Conservation (phyloP, 2,329 filamentous ascomycete genomes). For the Colletotrichum agaves region DNA sequence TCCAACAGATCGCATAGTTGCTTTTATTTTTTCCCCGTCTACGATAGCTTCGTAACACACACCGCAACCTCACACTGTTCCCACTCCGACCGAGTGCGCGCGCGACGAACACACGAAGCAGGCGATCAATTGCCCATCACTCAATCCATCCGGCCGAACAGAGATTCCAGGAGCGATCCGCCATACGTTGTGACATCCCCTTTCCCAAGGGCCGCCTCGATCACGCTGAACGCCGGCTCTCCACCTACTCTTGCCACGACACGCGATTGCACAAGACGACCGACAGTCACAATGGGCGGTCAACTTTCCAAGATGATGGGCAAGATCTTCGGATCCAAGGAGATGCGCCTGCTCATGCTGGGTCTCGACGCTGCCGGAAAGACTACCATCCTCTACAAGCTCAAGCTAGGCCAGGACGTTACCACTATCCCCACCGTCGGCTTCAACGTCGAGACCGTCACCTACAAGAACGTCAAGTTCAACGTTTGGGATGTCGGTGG, state of each 20-base stretch:
- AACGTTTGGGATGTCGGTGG: conserved; percentile 99
- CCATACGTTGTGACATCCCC: conserved; percentile 25
- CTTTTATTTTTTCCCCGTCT: not conserved
- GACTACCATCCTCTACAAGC: conserved; percentile 98
- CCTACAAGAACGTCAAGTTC: conserved; percentile 99
- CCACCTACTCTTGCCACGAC: not conserved
- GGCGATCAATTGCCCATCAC: not conserved
- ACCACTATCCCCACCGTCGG: conserved; percentile 98
- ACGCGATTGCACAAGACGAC: not conserved
- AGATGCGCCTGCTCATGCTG: conserved; percentile 98
- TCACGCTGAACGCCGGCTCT: not conserved
- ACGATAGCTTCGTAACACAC: conserved; percentile 24
- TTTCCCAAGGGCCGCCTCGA: conserved; percentile 1
- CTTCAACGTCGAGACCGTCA: conserved; percentile 99
- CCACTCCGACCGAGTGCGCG: conserved; percentile 12
- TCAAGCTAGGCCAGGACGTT: conserved; percentile 97
- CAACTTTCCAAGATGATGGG: conserved; percentile 96
- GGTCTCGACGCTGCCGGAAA: conserved; percentile 98
- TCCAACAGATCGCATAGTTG: conserved; percentile 30
- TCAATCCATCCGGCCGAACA: not conserved
- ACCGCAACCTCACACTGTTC: conserved; percentile 17
- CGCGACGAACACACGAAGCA: conserved; percentile 6
- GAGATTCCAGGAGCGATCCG: not conserved
- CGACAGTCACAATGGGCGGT: conserved; percentile 79
- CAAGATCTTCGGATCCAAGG: conserved; percentile 99